Percentiles rank a stretch among this genome's conserved stretches.
phyloP scores from a whole-genome alignment of 169 alveolate genomes.

The Amoebophrya sp. region DNA sequence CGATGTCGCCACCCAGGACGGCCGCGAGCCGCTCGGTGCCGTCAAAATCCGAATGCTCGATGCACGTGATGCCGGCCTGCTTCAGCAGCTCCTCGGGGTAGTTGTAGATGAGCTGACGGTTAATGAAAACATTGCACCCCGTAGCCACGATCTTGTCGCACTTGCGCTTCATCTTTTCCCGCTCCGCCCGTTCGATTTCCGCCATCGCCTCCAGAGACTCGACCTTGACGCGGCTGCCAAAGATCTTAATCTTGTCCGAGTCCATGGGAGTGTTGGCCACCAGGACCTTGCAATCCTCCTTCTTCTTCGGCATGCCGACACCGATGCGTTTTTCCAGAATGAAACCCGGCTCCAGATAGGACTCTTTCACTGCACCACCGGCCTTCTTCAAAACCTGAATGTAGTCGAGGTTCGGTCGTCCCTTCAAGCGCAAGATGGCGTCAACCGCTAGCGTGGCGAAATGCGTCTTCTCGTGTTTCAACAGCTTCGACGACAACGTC shows the following conservation, averaged over 20 bases:
- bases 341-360: constrained; percentile 95
- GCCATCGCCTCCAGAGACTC: constrained; percentile 94
- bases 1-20: constrained; percentile 93
- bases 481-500: constrained; percentile 92
- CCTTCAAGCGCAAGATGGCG: constrained; percentile 89
- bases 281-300: constrained; percentile 40
- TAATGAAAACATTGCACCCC: constrained; percentile 95
- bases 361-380: constrained; percentile 92
- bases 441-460: constrained; percentile 93
- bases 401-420: constrained; percentile 57
- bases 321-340: constrained; percentile 92
- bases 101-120: constrained; percentile 96
- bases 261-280: constrained; percentile 99
- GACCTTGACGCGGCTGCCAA: constrained; percentile 95
- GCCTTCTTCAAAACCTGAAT: constrained; percentile 80
- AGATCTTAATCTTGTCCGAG: constrained; percentile 97
- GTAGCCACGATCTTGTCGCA: constrained; percentile 84
- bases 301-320: constrained; percentile 44
- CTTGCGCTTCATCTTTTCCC: constrained; percentile 92
- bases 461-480: constrained; percentile 89
- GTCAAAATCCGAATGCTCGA: constrained; percentile 96
- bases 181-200: constrained; percentile 94
- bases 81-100: constrained; percentile 96
- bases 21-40: constrained; percentile 98
- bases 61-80: constrained; percentile 57